These are phyloP conservation scores for Suhomyces xylopsoci DNA, from an alignment of 805 yeast genomes.

Conservation along the genomic window DNA sequence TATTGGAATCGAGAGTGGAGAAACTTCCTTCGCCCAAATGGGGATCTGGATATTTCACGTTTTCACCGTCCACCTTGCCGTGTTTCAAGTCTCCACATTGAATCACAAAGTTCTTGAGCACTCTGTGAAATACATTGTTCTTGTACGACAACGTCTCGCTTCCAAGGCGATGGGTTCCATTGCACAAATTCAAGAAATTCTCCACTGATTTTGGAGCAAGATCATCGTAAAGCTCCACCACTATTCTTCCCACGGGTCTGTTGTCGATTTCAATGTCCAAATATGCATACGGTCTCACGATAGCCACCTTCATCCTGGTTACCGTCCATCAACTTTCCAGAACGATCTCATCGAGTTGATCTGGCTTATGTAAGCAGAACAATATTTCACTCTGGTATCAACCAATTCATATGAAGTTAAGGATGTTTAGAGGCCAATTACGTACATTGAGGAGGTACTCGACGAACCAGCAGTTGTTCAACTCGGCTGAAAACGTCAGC, in stretches of 20 bases:
- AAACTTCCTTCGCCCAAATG: constrained; percentile 36
- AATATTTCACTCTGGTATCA: background rate
- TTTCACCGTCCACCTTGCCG: constrained; percentile 22
- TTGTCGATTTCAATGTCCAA: constrained; percentile 52
- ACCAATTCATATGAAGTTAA: too few species aligned
- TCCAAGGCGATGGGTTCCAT: constrained; percentile 15
- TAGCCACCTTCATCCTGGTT: constrained; percentile 29
- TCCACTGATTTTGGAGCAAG: constrained; percentile 56
- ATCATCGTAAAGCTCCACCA: constrained; percentile 47
- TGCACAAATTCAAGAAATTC: constrained; percentile 50
- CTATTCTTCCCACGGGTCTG: constrained; percentile 54
- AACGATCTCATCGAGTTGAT: background rate
- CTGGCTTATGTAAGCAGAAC: background rate
- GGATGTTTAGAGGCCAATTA: background rate
- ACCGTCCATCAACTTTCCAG: background rate
- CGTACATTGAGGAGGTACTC: background rate
- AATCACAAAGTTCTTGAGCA: constrained; percentile 65
- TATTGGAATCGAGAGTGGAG: constrained; percentile 17
- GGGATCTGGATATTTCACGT: constrained; percentile 20
- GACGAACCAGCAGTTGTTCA: constrained; percentile 21
- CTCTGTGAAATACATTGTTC: constrained; percentile 55
- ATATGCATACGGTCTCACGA: constrained; percentile 31
- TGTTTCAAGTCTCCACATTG: constrained; percentile 62
- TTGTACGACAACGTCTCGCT: constrained; percentile 29
- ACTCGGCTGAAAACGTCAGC: constrained; percentile 43